Evolutionary conservation across 257 asterid species (phyloP), one percentile per base, ranked within the genome.

Genomic region (Solanum chmielewskii): DNA sequence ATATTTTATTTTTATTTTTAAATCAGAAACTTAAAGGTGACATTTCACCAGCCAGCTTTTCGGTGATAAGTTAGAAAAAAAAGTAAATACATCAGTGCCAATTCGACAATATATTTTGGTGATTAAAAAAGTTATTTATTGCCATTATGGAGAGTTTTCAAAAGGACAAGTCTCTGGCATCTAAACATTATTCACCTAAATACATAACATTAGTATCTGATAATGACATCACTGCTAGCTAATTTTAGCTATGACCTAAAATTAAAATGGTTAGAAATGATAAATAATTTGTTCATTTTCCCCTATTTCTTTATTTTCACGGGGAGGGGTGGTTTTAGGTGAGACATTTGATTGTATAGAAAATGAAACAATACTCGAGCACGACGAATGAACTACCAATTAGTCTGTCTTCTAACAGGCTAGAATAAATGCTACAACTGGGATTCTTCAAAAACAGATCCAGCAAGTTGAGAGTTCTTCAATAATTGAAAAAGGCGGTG

Each of bases 121-220:
- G 59, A 76, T 41, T 23, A 74, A 76, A 41, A 76, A 76, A 23
- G 31, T n/a, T 12, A 76, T 2, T 10, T 74, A 37, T 29, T 18
- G 44, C 85, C 85, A 80, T 80, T 49, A 25, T 80, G 15, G 68
- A 4, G 10, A 49, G 69, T 80, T 44, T 25, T 77, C 29, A 80
- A 2, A 45, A 45, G 39, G 84, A 47, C 81, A 20, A 73, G 27
- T 73, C 80, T 73, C 80, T 20, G 27, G 47, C 45, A 49, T 52
- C 86, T 31, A 56, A 83, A 83, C 71, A 20, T 20, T 73, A 35
- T 71, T 71, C 98, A 8, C 84, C 41, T 15, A 23, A 77, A 49
- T 41, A 29, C 42, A 77, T 42, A 45, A 78, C 37, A n/a, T 27
- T 78, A 45, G 27, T 27, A 78, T 78, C 84, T 78, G 41, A 78